Base-by-base conservation (phyloP, 768 basidiomycete species). In the Lactarius sp. region DNA sequence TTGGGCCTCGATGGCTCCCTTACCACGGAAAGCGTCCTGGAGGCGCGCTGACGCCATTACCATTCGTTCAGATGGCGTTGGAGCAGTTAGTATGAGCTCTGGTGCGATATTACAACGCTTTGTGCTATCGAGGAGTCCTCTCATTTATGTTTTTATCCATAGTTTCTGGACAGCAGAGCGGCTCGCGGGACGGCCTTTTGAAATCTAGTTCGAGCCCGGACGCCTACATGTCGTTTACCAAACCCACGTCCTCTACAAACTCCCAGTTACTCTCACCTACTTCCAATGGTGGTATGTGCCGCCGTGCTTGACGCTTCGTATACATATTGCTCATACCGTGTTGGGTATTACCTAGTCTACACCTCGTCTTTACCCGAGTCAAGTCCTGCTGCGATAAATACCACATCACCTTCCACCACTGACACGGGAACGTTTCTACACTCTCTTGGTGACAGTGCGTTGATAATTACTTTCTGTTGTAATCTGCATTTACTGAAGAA, bases 1-100 rank as follows among this genome's bases (percentile, higher is more conserved):
- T 27, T n/a, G 18, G 10, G 58, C 62, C 62, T 60, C 31, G 62
- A 64, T 64, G 62, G 62, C 62, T 27, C 52, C 52, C 50, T 50
- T 16, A 20, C 37, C 7, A 5, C 16, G 20, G 39, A 55, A 37
- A n/a, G 59, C 59, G 47, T 36, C 58, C 63, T 39, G 58, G 58
- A 59, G 58, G 41, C 63, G 63, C 53, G 47, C 22, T 16, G 41
- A 60, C 8, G 27, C 31, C 27, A 5, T 16, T 20, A 6, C 4
- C n/a, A 20, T 18, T 55, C 56, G 4, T 42, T 64, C 52, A 18
- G 16, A 36, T 36, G 39, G 47, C 42, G n/a, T n/a, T 18, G 52
- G 52, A 6, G 46, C 22, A 51, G 31, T 54, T 36, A 47, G 20
- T 39, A 20, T 31, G 31, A 39, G 52, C 34, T 60, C 53, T 50